Percentiles rank a stretch among this genome's conserved stretches.
Conservation (phyloP, 345 rosid genomes). For the Erodium maritimum region DNA sequence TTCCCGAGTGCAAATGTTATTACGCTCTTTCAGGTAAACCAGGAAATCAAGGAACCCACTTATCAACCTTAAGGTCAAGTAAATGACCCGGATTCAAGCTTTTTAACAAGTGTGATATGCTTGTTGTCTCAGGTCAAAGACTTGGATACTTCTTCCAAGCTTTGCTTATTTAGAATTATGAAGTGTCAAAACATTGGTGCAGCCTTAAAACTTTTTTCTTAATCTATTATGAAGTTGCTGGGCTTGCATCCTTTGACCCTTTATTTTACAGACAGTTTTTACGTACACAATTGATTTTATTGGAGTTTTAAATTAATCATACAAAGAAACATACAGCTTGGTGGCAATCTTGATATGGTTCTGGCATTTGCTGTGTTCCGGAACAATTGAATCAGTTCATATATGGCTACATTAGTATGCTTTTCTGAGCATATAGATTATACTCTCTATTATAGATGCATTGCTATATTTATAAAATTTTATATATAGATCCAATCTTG, state of each 20-base stretch:
- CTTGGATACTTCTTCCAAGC: background rate
- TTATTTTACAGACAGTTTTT: background rate
- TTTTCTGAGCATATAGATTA: background rate
- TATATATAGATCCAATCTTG: background rate
- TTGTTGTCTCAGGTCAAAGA: background rate
- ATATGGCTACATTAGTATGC: background rate
- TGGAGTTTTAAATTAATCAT: background rate
- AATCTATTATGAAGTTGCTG: background rate
- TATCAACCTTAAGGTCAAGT: background rate
- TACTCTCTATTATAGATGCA: background rate
- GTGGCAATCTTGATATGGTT: background rate
- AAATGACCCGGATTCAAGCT: background rate
- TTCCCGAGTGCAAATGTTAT: conserved; percentile 86
- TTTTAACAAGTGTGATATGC: background rate
- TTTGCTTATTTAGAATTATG: background rate
- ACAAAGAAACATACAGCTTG: background rate
- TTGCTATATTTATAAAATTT: too few relatives aligned
- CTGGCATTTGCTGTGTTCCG: background rate
- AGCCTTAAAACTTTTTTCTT: background rate
- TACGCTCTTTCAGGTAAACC: conserved; percentile 74
- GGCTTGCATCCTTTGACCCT: background rate
- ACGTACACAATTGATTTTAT: background rate
- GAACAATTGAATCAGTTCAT: background rate
- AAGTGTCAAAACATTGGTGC: background rate
- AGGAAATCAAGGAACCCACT: background rate